Evolutionary conservation across 2,329 filamentous ascomycete genomes (phyloP).

Genomic region (Pyrenophora seminiperda): DNA sequence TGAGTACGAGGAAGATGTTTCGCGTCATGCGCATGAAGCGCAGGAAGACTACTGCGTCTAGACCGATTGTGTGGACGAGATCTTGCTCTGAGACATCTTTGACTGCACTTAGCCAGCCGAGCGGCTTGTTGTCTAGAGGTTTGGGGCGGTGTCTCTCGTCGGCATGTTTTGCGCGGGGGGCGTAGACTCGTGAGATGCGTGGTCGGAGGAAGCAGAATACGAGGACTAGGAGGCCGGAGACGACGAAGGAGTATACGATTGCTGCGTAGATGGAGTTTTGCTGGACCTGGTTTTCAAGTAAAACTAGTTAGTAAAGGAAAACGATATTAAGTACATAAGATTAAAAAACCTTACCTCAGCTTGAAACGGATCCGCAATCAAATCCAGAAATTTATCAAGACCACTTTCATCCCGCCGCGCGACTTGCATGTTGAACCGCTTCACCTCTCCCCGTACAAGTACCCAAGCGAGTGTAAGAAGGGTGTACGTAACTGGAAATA

Average conservation of each 20-base stretch:
- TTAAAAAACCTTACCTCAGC: constrained; percentile 26
- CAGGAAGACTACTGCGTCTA: constrained; percentile 90
- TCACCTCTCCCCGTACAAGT: not conserved
- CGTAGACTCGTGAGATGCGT: constrained; percentile 88
- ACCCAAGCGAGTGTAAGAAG: constrained; percentile 7
- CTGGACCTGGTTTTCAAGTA: constrained; percentile 54
- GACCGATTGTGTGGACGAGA: constrained; percentile 78
- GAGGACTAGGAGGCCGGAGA: constrained; percentile 74
- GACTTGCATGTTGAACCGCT: constrained; percentile 16
- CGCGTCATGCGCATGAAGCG: constrained; percentile 87
- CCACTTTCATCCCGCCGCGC: constrained; percentile 18
- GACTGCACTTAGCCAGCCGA: constrained; percentile 82
- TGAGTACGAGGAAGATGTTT: constrained; percentile 81
- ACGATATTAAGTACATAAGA: not conserved
- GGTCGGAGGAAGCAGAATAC: constrained; percentile 89
- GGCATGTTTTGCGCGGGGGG: constrained; percentile 89
- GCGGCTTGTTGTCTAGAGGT: constrained; percentile 79
- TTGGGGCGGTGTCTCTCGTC: constrained; percentile 89
- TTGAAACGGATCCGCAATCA: constrained; percentile 50
- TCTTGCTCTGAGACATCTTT: constrained; percentile 76
- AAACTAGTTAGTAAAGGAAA: not conserved
- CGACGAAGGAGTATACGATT: constrained; percentile 75
- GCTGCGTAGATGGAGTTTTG: constrained; percentile 76
- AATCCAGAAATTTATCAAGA: constrained; percentile 46
- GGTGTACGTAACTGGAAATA: too few relatives aligned